Evolutionary conservation across 2,329 filamentous ascomycete species (phyloP).

Genomic region (Aureobasidium mangrovei): DNA sequence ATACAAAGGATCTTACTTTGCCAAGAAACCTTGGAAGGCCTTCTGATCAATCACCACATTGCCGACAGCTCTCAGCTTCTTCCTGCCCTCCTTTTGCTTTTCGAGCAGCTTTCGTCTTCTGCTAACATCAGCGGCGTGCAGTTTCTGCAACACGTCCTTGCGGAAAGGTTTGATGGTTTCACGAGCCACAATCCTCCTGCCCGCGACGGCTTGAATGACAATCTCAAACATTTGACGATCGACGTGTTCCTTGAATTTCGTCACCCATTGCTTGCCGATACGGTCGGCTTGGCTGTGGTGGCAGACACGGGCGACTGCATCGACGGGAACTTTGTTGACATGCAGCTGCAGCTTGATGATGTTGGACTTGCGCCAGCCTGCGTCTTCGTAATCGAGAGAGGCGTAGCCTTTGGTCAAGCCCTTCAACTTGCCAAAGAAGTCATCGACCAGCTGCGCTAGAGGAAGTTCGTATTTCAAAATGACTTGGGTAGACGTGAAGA

Average conservation of each 20-base stretch:
- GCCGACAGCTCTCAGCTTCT: conserved; percentile 70
- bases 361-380: conserved; percentile 70
- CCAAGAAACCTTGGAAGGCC: conserved; percentile 87
- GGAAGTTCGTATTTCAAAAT: conserved; percentile 90
- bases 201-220: conserved; percentile 78
- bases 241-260: conserved; percentile 94
- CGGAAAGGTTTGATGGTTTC: conserved; percentile 95
- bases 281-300: conserved; percentile 74
- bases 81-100: conserved; percentile 92
- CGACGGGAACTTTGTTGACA: conserved; percentile 87
- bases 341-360: conserved; percentile 86
- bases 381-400: conserved; percentile 92
- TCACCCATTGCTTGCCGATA: conserved; percentile 79
- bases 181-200: conserved; percentile 68
- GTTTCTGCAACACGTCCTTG: conserved; percentile 87
- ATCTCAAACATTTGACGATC: conserved; percentile 97
- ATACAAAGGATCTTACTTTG: conserved; percentile 47
- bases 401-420: conserved; percentile 91
- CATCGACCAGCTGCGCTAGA: conserved; percentile 82
- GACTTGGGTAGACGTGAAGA: conserved; percentile 86
- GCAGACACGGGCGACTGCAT: conserved; percentile 86
- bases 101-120: conserved; percentile 80
- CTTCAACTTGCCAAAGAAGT: conserved; percentile 95
- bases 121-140: conserved; percentile 83
- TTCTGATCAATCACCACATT: conserved; percentile 96